A percentile compares a stretch with the other conserved stretches of the same genome.
Evolutionary conservation across 176 grass and related monocot genomes (phyloP).

Genomic region (Puccinellia tenuiflora): DNA sequence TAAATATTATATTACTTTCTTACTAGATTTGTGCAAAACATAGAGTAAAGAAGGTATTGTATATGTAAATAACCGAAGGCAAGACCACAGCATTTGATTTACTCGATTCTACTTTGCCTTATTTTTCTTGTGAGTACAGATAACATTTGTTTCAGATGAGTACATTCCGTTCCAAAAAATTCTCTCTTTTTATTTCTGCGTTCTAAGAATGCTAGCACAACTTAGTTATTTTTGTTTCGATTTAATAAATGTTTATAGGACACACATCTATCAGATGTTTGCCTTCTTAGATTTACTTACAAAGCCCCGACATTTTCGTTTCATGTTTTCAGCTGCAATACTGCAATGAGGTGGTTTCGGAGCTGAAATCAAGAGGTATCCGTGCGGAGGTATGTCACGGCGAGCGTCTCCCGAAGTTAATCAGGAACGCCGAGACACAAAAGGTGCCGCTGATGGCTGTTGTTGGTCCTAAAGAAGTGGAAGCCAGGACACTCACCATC

Average conservation of each 20-base stretch:
- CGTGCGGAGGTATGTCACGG: slow-evolving; percentile 78
- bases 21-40: neutral
- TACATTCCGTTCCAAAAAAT: neutral
- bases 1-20: neutral
- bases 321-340: slow-evolving; percentile 64
- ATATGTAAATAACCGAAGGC: neutral
- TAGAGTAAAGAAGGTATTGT: neutral
- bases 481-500: slow-evolving; percentile 60
- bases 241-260: neutral
- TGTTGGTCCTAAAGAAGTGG: slow-evolving; percentile 79
- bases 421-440: slow-evolving; percentile 76
- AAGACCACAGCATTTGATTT: neutral
- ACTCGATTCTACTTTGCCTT: neutral
- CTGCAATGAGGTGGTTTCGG: slow-evolving; percentile 62
- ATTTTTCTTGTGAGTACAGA: neutral
- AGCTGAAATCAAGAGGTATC: slow-evolving; percentile 59
- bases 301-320: neutral
- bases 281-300: neutral
- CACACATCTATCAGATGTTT: neutral
- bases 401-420: slow-evolving; percentile 84
- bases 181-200: neutral
- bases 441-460: slow-evolving; percentile 95
- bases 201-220: neutral
- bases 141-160: neutral
- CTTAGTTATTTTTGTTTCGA: neutral